Conservation (phyloP, 2,329 filamentous ascomycete species). For the Zymoseptoria tritici region DNA sequence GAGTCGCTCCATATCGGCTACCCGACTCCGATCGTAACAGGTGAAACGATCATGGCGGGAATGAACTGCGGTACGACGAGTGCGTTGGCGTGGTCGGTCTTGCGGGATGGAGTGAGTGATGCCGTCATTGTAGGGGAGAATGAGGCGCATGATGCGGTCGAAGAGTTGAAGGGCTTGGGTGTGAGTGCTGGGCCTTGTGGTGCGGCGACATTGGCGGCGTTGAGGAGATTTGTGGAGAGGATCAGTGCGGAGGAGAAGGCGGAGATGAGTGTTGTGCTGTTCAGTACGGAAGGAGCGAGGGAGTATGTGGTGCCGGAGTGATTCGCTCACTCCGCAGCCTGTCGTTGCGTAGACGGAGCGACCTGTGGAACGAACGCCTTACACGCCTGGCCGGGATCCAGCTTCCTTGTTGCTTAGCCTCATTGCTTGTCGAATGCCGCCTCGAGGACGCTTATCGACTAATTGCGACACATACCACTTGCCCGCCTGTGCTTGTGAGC, state of each 20-base stretch:
- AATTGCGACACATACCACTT: too few relatives aligned
- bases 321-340: neutral
- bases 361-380: neutral
- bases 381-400: neutral
- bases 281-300: slow-evolving; percentile 58
- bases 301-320: slow-evolving; percentile 37
- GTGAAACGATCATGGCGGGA: slow-evolving; percentile 63
- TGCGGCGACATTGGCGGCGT: slow-evolving; percentile 49
- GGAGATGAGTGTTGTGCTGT: slow-evolving; percentile 55
- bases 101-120: slow-evolving; percentile 53
- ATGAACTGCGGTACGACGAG: slow-evolving; percentile 67
- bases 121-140: slow-evolving; percentile 53
- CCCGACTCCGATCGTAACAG: slow-evolving; percentile 46
- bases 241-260: slow-evolving; percentile 34
- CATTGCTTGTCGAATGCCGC: neutral
- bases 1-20: slow-evolving; percentile 46
- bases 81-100: slow-evolving; percentile 54
- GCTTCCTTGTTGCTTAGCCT: neutral
- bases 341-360: too few relatives aligned
- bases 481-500: too few relatives aligned
- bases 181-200: slow-evolving; percentile 57
- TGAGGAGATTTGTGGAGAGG: slow-evolving; percentile 40
- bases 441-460: too few relatives aligned
- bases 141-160: slow-evolving; percentile 54
- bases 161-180: slow-evolving; percentile 43